Evolutionary conservation across 1,284 basidiomycete genomes (phyloP).

Genomic region (Phylloporus sp.): DNA sequence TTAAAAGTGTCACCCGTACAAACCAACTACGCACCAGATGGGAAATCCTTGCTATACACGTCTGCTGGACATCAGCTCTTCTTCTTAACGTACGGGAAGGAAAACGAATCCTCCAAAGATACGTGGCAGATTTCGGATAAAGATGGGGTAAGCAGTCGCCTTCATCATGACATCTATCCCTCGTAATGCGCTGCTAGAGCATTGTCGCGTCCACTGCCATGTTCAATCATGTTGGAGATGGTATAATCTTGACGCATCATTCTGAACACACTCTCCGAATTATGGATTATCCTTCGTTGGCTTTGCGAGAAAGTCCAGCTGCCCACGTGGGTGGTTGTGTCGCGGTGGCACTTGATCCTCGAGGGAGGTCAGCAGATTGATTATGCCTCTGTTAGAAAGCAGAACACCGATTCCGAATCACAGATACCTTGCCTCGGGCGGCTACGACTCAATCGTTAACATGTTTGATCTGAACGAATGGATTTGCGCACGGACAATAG

Average conservation of each 20-base stretch:
- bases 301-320: slow-evolving; percentile 57
- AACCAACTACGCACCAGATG: slow-evolving; percentile 73
- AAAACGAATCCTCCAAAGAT: slow-evolving; percentile 60
- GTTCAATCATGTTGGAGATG: slow-evolving; percentile 75
- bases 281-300: slow-evolving; percentile 66
- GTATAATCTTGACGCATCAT: slow-evolving; percentile 63
- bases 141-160: slow-evolving; percentile 47
- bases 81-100: slow-evolving; percentile 58
- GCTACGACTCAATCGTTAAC: slow-evolving; percentile 79
- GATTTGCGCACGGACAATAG: slow-evolving; percentile 76
- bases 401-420: neutral
- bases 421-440: slow-evolving; percentile 78
- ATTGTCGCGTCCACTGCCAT: slow-evolving; percentile 62
- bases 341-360: slow-evolving; percentile 73
- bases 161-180: too few species aligned
- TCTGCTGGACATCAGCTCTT: slow-evolving; percentile 60
- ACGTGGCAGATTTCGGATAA: slow-evolving; percentile 59
- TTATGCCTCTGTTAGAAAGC: neutral
- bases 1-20: slow-evolving; percentile 62
- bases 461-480: slow-evolving; percentile 77
- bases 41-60: slow-evolving; percentile 63
- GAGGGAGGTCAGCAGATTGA: slow-evolving; percentile 55
- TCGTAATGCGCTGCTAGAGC: slow-evolving; percentile 21
- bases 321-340: slow-evolving; percentile 79
- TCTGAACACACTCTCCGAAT: slow-evolving; percentile 66